A percentile compares a stretch with the other conserved stretches of the same genome.
Evolutionary conservation across 1,139 yeast genomes (phyloP).

Genomic region (Hansenula lynferdii): DNA sequence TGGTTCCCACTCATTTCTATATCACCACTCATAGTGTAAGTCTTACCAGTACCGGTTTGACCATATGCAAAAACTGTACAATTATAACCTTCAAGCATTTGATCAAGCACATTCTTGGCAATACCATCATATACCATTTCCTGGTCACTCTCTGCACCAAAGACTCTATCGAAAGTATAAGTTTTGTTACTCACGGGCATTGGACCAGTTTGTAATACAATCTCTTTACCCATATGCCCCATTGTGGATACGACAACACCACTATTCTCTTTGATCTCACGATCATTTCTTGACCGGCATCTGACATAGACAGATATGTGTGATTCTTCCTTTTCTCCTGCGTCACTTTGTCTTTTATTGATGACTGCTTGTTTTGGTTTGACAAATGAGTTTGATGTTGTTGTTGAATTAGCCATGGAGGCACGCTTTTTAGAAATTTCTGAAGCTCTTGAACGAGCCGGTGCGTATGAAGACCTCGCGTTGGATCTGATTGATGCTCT

Average conservation of each 20-base stretch:
- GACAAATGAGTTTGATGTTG: neutral
- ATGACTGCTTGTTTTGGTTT: slow-evolving; percentile 8
- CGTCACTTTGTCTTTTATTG: slow-evolving; percentile 11
- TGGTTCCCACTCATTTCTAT: slow-evolving; percentile 24
- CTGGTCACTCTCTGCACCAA: slow-evolving; percentile 74
- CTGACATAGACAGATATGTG: slow-evolving; percentile 77
- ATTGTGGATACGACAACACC: slow-evolving; percentile 52
- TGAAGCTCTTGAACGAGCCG: neutral
- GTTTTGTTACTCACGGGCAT: slow-evolving; percentile 34
- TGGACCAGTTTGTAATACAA: slow-evolving; percentile 27
- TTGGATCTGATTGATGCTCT: too few relatives aligned
- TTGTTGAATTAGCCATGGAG: neutral
- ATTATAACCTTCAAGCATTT: slow-evolving; percentile 59
- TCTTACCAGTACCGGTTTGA: slow-evolving; percentile 78
- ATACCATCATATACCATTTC: slow-evolving; percentile 51
- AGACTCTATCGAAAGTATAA: slow-evolving; percentile 63
- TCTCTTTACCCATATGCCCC: slow-evolving; percentile 30
- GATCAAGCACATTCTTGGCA: slow-evolving; percentile 54
- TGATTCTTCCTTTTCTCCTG: slow-evolving; percentile 19
- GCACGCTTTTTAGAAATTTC: neutral
- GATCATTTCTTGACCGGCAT: slow-evolving; percentile 68
- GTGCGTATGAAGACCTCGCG: neutral
- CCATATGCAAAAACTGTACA: slow-evolving; percentile 77
- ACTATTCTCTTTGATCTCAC: slow-evolving; percentile 62
- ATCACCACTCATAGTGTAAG: slow-evolving; percentile 83